Evolutionary conservation across 805 yeast species (phyloP), one percentile per base, ranked within the genome.

Genomic region (Kazachstania africana): DNA sequence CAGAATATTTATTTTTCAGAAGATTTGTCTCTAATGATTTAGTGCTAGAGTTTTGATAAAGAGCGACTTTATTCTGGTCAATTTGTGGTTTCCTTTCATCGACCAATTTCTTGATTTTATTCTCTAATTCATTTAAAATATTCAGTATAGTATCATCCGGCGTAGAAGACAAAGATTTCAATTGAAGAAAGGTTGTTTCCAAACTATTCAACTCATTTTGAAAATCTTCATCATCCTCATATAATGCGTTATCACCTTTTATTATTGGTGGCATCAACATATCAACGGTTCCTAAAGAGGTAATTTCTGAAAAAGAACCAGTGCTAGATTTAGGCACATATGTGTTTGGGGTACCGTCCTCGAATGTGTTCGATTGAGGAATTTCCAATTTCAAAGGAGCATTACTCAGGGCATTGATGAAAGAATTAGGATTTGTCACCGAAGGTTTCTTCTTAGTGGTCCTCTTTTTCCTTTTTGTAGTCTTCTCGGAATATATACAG

Each of bases 11-110:
- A 30, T 50, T 50, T 26, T 42, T 46, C 41, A 55, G 29, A 8
- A 55, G 30, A 12, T 39, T 35, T 4, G 57, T 45, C 29, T 55
- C 60, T 4, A 50, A 5, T 3, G 57, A 54, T 16, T 37, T 37
- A 3, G 32, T 14, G 12, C 36, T 38, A 14, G 26, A 28, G 14
- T 28, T 22, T 3, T 31, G 16, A 5, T 31, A 25, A 8, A 28
- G 21, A 6, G 28, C 20, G 3, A 36, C 33, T 12, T 36, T 31
- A 4, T 39, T 35, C 3, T 16, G 12, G 27, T 47, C 43, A 13
- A 45, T 36, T 14, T 32, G 27, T 6, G 54, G 56, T 23, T 40
- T 34, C 50, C 53, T 47, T 6, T 32, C 34, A 1, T 35, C 25
- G 14, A 36, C 28, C 12, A 45, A 24, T 3, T 36, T 26, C 6